phyloP scores from a whole-genome alignment of 2,329 filamentous ascomycete genomes.

The Claviceps paspali region DNA sequence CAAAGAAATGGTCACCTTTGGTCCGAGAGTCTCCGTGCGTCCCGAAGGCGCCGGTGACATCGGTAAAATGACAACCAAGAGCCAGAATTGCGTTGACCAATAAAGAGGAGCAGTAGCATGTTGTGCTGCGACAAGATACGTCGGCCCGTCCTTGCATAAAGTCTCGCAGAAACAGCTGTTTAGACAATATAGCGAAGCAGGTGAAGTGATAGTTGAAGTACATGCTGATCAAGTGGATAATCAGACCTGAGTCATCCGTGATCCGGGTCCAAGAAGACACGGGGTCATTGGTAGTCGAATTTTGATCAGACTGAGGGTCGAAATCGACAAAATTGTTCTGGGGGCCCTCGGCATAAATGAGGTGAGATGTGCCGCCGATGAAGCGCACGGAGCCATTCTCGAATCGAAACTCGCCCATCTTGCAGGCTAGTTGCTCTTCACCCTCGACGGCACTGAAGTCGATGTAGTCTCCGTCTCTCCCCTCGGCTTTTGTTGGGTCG shows the following conservation, averaged over 20 bases:
- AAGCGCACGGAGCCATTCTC: slow-evolving; percentile 82
- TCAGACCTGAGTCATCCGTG: slow-evolving; percentile 61
- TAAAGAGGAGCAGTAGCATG: slow-evolving; percentile 69
- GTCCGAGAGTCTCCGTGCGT: slow-evolving; percentile 62
- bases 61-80: slow-evolving; percentile 85
- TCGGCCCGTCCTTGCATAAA: slow-evolving; percentile 56
- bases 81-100: slow-evolving; percentile 91
- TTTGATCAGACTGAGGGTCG: slow-evolving; percentile 29
- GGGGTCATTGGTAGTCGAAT: slow-evolving; percentile 45
- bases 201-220: slow-evolving; percentile 98
- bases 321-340: slow-evolving; percentile 19
- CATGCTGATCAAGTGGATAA: slow-evolving; percentile 85
- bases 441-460: slow-evolving; percentile 29
- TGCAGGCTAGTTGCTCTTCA: slow-evolving; percentile 74
- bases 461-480: slow-evolving; percentile 24
- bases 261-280: slow-evolving; percentile 79
- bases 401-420: slow-evolving; percentile 80
- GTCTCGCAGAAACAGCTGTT: slow-evolving; percentile 72
- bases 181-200: slow-evolving; percentile 85
- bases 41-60: slow-evolving; percentile 54
- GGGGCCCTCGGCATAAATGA: slow-evolving; percentile 60
- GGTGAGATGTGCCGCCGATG: slow-evolving; percentile 84
- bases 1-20: slow-evolving; percentile 91
- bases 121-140: slow-evolving; percentile 33
- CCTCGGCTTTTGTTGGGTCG: slow-evolving; percentile 16